Conservation (phyloP, 768 basidiomycete species). For the Tephrocybe sp. region DNA sequence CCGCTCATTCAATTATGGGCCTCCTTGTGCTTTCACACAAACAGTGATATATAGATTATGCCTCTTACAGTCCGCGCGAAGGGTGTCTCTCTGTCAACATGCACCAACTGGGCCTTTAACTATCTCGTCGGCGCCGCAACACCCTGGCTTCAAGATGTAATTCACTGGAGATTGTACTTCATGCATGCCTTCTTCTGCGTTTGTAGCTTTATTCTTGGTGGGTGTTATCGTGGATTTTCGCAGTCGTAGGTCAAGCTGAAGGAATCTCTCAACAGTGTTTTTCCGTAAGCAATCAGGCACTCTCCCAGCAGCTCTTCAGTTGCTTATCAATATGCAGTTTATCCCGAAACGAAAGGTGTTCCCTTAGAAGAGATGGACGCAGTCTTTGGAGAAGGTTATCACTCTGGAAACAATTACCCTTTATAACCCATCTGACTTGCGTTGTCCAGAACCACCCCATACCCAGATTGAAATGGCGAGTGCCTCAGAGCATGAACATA, state of each 20-base stretch:
- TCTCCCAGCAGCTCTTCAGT: neutral
- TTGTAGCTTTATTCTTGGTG: constrained; percentile 80
- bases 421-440: no score
- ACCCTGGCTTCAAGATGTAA: constrained; percentile 84
- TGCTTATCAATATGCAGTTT: constrained; percentile 44
- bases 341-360: constrained; percentile 85
- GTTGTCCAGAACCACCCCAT: constrained; percentile 10
- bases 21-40: constrained; percentile 5
- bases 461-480: neutral
- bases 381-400: constrained; percentile 87
- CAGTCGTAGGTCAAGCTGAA: neutral
- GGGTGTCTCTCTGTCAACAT: constrained; percentile 91
- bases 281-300: constrained; percentile 51
- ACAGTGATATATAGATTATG: constrained; percentile 62
- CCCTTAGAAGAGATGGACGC: constrained; percentile 90
- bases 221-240: neutral
- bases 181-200: constrained; percentile 96
- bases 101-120: constrained; percentile 88
- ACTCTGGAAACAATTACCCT: no score
- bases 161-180: constrained; percentile 89
- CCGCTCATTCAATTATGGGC: constrained; percentile 6
- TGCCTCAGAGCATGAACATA: constrained; percentile 8
- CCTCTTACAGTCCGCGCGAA: constrained; percentile 87
- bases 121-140: constrained; percentile 88
- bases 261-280: constrained; percentile 49